phyloP scores from a whole-genome alignment of 164 flowering plant genomes.

The Aristolochia contorta region DNA sequence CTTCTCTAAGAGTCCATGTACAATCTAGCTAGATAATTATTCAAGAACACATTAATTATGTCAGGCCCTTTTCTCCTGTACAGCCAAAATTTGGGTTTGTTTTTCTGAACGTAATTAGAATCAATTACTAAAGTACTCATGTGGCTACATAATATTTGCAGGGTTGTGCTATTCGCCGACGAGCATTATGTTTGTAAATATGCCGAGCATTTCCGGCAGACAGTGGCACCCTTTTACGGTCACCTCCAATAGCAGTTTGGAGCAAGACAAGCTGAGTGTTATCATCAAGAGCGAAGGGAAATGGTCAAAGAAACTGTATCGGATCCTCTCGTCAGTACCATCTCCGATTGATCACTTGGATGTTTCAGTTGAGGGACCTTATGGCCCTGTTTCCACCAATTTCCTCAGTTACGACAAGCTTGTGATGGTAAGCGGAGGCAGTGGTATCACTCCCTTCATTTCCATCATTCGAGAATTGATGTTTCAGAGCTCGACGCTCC shows the following conservation, averaged over 20 bases:
- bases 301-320: slow-evolving; percentile 59
- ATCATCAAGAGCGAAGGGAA: slow-evolving; percentile 46
- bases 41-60: no score
- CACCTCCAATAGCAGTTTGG: slow-evolving; percentile 45
- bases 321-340: slow-evolving; percentile 40
- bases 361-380: slow-evolving; percentile 80
- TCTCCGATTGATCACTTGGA: slow-evolving; percentile 39
- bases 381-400: slow-evolving; percentile 64
- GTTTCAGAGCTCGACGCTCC: slow-evolving; percentile 13
- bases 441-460: slow-evolving; percentile 75
- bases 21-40: no score
- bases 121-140: no score
- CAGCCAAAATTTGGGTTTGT: no score
- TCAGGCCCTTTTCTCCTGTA: no score
- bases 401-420: slow-evolving; percentile 68
- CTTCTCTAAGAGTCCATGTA: slow-evolving; percentile 62
- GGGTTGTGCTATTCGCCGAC: slow-evolving; percentile 49
- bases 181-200: slow-evolving; percentile 46
- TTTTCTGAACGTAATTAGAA: no score
- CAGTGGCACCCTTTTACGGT: slow-evolving; percentile 85
- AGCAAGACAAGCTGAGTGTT: slow-evolving; percentile 44
- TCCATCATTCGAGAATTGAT: slow-evolving; percentile 63
- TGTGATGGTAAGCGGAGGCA: slow-evolving; percentile 81
- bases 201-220: slow-evolving; percentile 59
- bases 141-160: slow-evolving; percentile 9